A percentile compares a stretch with the other conserved stretches of the same genome.
phyloP scores from a whole-genome alignment of 805 yeast genomes.

The Candida sonorensis region DNA sequence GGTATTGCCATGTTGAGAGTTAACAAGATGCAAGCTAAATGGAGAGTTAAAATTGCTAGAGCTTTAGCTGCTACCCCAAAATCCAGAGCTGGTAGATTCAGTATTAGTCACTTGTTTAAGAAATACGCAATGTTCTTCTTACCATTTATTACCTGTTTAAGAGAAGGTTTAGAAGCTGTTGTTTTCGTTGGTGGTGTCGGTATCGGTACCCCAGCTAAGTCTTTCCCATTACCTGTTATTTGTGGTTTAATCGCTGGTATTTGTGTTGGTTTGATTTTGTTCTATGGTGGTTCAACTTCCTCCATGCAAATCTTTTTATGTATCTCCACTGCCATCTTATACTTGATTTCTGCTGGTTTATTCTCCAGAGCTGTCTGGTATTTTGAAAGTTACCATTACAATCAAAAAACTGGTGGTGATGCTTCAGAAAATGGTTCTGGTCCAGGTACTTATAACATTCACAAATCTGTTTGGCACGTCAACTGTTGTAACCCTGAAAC shows the following conservation, averaged over 20 bases:
- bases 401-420: constrained; percentile 79
- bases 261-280: constrained; percentile 61
- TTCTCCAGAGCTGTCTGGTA: constrained; percentile 92
- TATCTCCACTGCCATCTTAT: constrained; percentile 80
- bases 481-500: constrained; percentile 94
- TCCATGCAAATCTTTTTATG: constrained; percentile 87
- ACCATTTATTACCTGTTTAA: constrained; percentile 83
- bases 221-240: constrained; percentile 92
- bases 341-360: constrained; percentile 86
- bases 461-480: constrained; percentile 85
- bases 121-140: constrained; percentile 85
- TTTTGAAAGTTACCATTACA: constrained; percentile 66
- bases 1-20: constrained; percentile 95
- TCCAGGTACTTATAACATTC: constrained; percentile 87
- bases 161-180: constrained; percentile 97
- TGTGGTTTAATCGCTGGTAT: constrained; percentile 79
- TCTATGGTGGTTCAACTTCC: constrained; percentile 73
- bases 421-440: constrained; percentile 91
- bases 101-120: constrained; percentile 47
- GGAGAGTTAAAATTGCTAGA: constrained; percentile 91
- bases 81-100: constrained; percentile 43
- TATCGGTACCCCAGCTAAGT: constrained; percentile 39
- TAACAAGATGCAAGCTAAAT: constrained; percentile 93
- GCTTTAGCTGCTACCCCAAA: constrained; percentile 62
- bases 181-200: constrained; percentile 97